Percentiles rank a stretch among this genome's conserved stretches.
Conservation (phyloP, 257 asterid species). For the Eucommia ulmoides region DNA sequence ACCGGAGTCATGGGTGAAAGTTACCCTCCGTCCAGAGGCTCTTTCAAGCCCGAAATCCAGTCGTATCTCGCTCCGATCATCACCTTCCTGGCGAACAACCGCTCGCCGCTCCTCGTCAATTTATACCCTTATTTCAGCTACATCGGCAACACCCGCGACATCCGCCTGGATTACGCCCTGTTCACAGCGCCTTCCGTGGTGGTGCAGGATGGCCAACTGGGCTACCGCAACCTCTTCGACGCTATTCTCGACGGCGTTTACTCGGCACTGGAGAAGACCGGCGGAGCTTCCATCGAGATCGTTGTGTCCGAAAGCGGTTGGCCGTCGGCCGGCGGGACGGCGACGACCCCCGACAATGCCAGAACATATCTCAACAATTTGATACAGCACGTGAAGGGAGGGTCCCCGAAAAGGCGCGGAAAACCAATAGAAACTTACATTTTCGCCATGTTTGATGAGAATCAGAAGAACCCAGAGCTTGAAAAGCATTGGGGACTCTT, state of each 20-base stretch:
- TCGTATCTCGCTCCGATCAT: not conserved
- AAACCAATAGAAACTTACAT: conserved; percentile 16
- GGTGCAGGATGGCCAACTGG: not conserved
- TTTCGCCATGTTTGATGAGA: conserved; percentile 28
- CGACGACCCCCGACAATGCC: conserved; percentile 10
- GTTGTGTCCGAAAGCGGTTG: conserved; percentile 33
- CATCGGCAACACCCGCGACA: not conserved
- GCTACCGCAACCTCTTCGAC: not conserved
- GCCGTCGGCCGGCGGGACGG: conserved; percentile 24
- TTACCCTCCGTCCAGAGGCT: not conserved
- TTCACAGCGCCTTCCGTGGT: not conserved
- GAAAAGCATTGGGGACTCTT: conserved; percentile 22
- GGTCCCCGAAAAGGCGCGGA: conserved; percentile 24
- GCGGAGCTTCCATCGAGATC: conserved; percentile 13
- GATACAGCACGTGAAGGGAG: conserved; percentile 19
- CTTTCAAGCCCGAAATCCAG: not conserved
- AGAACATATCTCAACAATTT: conserved; percentile 17
- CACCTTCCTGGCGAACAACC: not conserved
- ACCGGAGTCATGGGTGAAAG: not conserved
- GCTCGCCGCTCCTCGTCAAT: not conserved
- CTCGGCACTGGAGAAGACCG: conserved; percentile 12
- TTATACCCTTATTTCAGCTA: not conserved
- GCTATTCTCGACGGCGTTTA: not conserved
- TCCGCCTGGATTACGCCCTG: not conserved
- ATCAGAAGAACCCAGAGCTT: conserved; percentile 7